A percentile compares a stretch with the other conserved stretches of the same genome.
phyloP scores from a whole-genome alignment of 1,284 basidiomycete species.

The Apiotrichum gamsii region DNA sequence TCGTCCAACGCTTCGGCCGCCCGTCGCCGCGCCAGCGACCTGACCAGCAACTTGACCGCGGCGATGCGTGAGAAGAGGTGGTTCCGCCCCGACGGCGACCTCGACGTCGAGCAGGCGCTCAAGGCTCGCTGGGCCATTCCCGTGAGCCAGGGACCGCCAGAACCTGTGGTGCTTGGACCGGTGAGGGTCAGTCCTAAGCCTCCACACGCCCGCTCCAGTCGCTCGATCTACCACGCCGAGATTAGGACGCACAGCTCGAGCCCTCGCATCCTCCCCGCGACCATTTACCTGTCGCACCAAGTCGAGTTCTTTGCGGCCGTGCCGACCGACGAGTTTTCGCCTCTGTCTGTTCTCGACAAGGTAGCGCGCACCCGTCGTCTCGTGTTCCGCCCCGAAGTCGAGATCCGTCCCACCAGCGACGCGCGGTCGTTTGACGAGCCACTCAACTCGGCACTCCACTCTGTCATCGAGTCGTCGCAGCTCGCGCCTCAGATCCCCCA shows the following conservation, averaged over 20 bases:
- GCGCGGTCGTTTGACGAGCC: conserved; percentile 66
- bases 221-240: conserved; percentile 66
- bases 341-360: conserved; percentile 61
- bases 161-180: not conserved
- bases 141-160: conserved; percentile 52
- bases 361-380: conserved; percentile 59
- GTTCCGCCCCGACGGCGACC: conserved; percentile 39
- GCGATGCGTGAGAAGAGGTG: conserved; percentile 36
- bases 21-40: conserved; percentile 9
- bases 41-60: conserved; percentile 38
- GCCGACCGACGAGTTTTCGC: conserved; percentile 69
- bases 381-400: conserved; percentile 64
- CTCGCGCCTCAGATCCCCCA: conserved; percentile 58
- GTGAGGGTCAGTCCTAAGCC: not conserved
- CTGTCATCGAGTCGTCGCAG: conserved; percentile 55
- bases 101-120: conserved; percentile 54
- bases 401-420: conserved; percentile 49
- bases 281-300: conserved; percentile 73
- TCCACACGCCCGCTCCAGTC: too few species aligned
- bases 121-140: conserved; percentile 64
- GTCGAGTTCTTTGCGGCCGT: conserved; percentile 65
- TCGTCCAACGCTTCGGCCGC: not conserved
- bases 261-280: conserved; percentile 57
- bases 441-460: conserved; percentile 63
- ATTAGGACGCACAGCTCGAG: conserved; percentile 64